Evolutionary conservation across 495 filamentous ascomycete genomes (phyloP).

Genomic region (Aspergillus affinis): DNA sequence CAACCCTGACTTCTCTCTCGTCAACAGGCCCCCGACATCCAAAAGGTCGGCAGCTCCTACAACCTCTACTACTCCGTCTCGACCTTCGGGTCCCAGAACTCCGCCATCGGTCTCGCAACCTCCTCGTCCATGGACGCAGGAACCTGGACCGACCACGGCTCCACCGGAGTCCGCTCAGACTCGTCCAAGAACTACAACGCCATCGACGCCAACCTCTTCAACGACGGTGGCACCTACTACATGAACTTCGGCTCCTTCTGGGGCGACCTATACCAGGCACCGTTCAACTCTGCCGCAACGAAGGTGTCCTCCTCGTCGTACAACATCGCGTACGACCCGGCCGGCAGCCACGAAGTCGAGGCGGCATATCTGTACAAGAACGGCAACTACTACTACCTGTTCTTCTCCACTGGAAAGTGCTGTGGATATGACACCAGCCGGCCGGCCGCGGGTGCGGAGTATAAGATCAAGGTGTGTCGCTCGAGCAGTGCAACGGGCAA

Average conservation of each 20-base stretch:
- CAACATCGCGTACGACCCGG: constrained; percentile 55
- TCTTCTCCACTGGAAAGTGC: constrained; percentile 66
- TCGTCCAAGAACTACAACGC: constrained; percentile 63
- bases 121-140: constrained; percentile 58
- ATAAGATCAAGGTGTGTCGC: constrained; percentile 68
- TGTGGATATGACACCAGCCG: constrained; percentile 55
- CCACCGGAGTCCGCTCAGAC: constrained; percentile 50
- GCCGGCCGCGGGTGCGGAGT: constrained; percentile 63
- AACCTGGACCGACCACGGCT: constrained; percentile 56
- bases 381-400: constrained; percentile 66
- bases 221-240: constrained; percentile 46
- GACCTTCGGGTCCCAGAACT: constrained; percentile 63
- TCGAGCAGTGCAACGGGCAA: constrained; percentile 52
- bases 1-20: background rate
- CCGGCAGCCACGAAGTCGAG: constrained; percentile 56
- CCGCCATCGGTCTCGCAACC: constrained; percentile 68
- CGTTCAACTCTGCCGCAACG: constrained; percentile 50
- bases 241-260: constrained; percentile 74
- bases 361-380: constrained; percentile 59
- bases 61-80: constrained; percentile 72
- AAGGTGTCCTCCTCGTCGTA: constrained; percentile 36
- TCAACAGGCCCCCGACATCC: constrained; percentile 65
- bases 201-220: constrained; percentile 67
- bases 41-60: constrained; percentile 56
- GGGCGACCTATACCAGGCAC: constrained; percentile 64